Conservation (phyloP, 352 stramenopile species). For the Phytophthora cactorum region DNA sequence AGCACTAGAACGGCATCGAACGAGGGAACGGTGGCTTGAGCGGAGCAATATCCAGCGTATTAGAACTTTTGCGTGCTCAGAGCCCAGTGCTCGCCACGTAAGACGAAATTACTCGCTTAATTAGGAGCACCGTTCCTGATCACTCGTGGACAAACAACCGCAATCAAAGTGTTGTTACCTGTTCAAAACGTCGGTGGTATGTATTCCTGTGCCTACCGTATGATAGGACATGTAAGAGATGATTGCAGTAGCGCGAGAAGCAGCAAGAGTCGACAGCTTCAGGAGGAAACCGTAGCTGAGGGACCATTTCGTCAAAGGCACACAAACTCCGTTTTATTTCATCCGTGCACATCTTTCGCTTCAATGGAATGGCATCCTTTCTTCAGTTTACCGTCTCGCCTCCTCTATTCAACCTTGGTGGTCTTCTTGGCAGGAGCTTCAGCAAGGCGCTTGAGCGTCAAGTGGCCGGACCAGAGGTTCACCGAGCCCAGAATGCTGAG, state of each 20-base stretch:
- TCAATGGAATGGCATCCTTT: conserved; percentile 14
- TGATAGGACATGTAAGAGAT: too few species aligned
- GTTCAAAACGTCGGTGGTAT: not conserved
- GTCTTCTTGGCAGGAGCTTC: conserved; percentile 47
- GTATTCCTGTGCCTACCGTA: not conserved
- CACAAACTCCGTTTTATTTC: conserved; percentile 35
- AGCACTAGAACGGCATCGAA: not conserved
- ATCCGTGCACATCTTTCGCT: conserved; percentile 18
- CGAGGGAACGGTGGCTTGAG: conserved; percentile 1
- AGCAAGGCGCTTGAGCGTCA: conserved; percentile 81
- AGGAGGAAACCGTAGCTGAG: too few species aligned
- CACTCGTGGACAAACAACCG: too few species aligned
- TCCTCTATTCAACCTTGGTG: conserved; percentile 64
- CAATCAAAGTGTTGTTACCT: too few species aligned
- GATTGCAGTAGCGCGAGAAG: too few species aligned
- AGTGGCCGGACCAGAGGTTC: conserved; percentile 71
- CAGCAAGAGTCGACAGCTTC: too few species aligned
- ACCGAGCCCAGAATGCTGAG: conserved; percentile 63
- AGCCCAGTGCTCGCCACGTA: conserved; percentile 3
- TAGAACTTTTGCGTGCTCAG: conserved; percentile 16
- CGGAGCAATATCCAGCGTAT: conserved; percentile 14
- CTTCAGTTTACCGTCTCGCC: not conserved
- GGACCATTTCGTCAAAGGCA: not conserved
- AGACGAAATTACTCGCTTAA: conserved; percentile 16
- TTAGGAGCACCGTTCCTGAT: not conserved